These are phyloP conservation scores for Penicillium flavigenum DNA, from an alignment of 495 filamentous ascomycete species.

Conservation along the genomic window DNA sequence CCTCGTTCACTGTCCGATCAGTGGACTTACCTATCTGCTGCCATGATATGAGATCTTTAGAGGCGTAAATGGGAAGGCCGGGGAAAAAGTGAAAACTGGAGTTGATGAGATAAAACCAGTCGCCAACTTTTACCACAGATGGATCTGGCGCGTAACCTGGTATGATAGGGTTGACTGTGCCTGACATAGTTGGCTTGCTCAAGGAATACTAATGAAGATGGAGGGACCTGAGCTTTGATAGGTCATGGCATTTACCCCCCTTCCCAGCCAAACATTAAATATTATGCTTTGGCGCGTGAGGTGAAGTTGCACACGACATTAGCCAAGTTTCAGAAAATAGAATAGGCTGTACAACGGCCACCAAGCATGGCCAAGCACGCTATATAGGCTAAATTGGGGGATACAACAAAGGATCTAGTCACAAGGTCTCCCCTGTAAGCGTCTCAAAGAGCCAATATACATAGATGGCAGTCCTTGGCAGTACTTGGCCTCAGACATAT, in stretches of 20 bases:
- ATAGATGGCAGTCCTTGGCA: too few species aligned
- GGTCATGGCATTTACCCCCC: not conserved
- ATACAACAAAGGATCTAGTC: too few species aligned
- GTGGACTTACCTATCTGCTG: not conserved
- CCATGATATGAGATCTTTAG: constrained; percentile 27
- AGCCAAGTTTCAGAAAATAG: not conserved
- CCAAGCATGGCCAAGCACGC: too few species aligned
- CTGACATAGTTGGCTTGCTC: not conserved
- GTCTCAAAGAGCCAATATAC: too few species aligned
- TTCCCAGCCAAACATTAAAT: not conserved
- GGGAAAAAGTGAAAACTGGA: constrained; percentile 36
- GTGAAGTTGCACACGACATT: not conserved
- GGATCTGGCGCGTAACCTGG: constrained; percentile 30
- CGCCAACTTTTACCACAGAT: constrained; percentile 18
- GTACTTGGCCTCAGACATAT: too few species aligned
- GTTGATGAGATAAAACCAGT: constrained; percentile 32
- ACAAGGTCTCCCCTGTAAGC: too few species aligned
- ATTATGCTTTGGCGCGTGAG: too few species aligned
- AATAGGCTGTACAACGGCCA: too few species aligned
- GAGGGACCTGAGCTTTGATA: not conserved
- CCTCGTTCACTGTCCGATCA: not conserved
- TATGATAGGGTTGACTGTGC: not conserved
- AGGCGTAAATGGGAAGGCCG: constrained; percentile 32
- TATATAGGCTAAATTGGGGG: too few species aligned
- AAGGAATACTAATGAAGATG: not conserved